Base-by-base conservation (phyloP, 192 early-diverging fungal species). In the Entrophospora sp. region DNA sequence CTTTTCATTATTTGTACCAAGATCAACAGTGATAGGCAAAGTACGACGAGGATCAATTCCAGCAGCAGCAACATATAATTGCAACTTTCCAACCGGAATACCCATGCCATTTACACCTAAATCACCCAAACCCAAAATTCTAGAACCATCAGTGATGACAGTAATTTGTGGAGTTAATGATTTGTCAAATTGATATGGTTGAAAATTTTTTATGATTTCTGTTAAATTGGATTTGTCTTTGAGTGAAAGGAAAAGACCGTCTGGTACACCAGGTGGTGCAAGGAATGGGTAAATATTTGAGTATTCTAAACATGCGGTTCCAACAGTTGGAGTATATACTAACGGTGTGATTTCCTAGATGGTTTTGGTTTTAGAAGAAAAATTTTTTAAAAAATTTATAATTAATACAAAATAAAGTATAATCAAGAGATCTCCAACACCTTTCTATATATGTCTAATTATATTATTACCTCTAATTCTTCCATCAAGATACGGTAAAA, bases 71-170 rank as follows among this genome's bases (percentile, higher is more conserved):
- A 91, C 87, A 64, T 95, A 96, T 28, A 98, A 82, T 66, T 92
- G 92, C 35, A 98, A 87, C 73, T 96, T 98, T 71, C 93, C 94
- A 30, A 95, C 88, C 16, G 92, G 90, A 66, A 98, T 98, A 48
- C 93, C 92, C 86, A 95, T 92, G 38, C 95, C 95, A 73, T 91
- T 92, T 51, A 96, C 85, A 71, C 95, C 95, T 34, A 94, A 82
- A 72, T 97, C 95, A 56, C 95, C 95, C 24, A 96, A 82, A 22
- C 95, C 95, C 38, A 98, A 79, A 68, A 98, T 95, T 62, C 93
- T 85, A 28, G 89, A 91, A 27, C 95, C 94, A 72, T 98, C 95
- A 3, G 94, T 93, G 61, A 98, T 91, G 36, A 98, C 95, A n/a
- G 88, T 82, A 58, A 93, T 95, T 61, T 93, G 83, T 18, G 89